Evolutionary conservation across 805 yeast genomes (phyloP), one percentile per base, ranked within the genome.

Genomic region (Spathaspora boniae): DNA sequence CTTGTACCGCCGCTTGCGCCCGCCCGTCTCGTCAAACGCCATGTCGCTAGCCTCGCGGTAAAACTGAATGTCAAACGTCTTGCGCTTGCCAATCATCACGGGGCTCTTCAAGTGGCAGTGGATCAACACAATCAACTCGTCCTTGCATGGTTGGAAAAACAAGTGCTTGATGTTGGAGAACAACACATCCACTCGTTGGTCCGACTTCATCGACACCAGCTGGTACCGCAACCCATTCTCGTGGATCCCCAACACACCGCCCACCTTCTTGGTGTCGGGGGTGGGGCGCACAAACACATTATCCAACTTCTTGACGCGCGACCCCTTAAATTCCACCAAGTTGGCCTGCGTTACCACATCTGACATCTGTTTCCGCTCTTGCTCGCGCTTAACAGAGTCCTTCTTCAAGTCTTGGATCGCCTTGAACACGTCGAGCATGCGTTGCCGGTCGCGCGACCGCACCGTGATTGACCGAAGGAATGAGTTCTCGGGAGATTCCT

Each of bases 31-130:
- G 62, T 93, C 98, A 51, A 88, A 88, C 3, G 95, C 80, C 72
- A 88, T 84, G 56, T 93, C 98, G 20, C 95, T 80, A 9, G 97
- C 98, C 60, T 93, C 98, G 45, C 98, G 74, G 68, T 89, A 93
- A 56, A 93, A 88, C 65, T 93, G 98, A 31, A 93, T 86, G 52
- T 93, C 98, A 59, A 81, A 82, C 0, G 96, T 87, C 65, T 93
- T 93, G 67, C 86, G 83, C 67, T 93, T 93, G 43, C 98, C 98
- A 57, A 93, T 83, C 78, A 93, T 82, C 40, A 93, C 81, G 17
- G 98, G 98, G 29, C 81, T 81, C 58, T 87, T 88, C 59, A 93
- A 74, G 62, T 89, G 96, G 53, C 89, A 81, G 62, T 93, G 98
- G 43, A 93, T 85, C 29, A 93, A 70, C 29, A 91, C 97, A 54